Evolutionary conservation across 257 asterid genomes (phyloP), one percentile per base, ranked within the genome.

Genomic region (Solanum pinnatisectum): DNA sequence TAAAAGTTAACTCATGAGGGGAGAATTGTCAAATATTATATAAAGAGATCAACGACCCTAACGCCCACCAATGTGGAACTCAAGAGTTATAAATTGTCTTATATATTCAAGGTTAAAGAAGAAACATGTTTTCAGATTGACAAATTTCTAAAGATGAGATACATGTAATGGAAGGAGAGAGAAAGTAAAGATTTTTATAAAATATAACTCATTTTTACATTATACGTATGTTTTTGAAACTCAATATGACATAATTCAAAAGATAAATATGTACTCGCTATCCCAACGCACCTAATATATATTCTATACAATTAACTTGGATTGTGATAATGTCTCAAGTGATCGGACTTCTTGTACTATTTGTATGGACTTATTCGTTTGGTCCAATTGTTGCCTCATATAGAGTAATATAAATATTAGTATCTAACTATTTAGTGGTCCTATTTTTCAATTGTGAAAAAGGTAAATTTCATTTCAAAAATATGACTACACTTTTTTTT

Each of bases 151-250:
- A 56, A 56, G n/a, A 56, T 56, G 11, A 1, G 0, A 18, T 56
- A 6, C n/a, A 2, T 0, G 6, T 18, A 4, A 59, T 59, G 68
- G 0, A 1, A 59, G 27, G 4, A 23, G 27, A 63, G 4, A 23
- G 27, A 63, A 23, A 63, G 5, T 23, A 63, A 23, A 0, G 0
- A 1, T 63, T 10, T 23, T 4, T 63, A 23, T 10, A 23, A 63
- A 7, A 2, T 63, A 63, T 63, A 63, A 60, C 5, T 60, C 1
- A 60, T 1, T 8, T 60, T 23, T 10, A 63, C 3, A 23, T 63
- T 10, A 9, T 10, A 63, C 3, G 2, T 5, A 6, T 2, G 0
- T 30, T 40, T 13, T 63, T 23, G 23, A 40, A n/a, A 8, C n/a
- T 70, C 12, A 6, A 30, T 70, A 15, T 70, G n/a, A 16, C n/a